A percentile compares a stretch with the other conserved stretches of the same genome.
These are phyloP conservation scores for Termitomyces heimii DNA, from an alignment of 768 basidiomycete genomes.

Conservation along the genomic window DNA sequence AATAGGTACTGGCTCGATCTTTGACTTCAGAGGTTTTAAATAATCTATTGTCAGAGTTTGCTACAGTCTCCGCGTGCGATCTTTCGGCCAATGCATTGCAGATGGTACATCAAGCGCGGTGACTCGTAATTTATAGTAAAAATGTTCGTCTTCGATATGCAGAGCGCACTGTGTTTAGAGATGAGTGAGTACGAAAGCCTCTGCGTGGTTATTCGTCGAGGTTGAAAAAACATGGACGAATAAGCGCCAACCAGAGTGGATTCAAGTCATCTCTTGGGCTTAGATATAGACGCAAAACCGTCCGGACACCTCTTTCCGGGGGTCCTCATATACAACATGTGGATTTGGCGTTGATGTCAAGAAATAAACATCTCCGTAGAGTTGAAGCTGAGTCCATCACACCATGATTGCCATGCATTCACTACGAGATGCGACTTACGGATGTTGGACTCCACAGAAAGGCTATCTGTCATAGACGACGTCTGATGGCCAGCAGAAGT, in stretches of 20 bases:
- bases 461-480: neutral
- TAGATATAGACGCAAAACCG: neutral
- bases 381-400: neutral
- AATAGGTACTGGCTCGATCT: neutral
- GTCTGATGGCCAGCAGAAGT: neutral
- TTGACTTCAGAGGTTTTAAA: neutral
- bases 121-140: neutral
- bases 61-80: slow-evolving; percentile 6
- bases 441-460: neutral
- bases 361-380: neutral
- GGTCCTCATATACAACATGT: neutral
- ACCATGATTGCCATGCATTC: neutral
- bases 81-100: slow-evolving; percentile 2
- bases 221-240: neutral
- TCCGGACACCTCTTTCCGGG: neutral
- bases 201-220: slow-evolving; percentile 1
- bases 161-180: slow-evolving; percentile 1
- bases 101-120: neutral
- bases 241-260: neutral
- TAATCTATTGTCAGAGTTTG: neutral
- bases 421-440: neutral
- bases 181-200: slow-evolving; percentile 5
- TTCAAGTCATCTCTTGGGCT: neutral
- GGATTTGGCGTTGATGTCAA: neutral
- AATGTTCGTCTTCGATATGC: neutral